These are phyloP conservation scores for Berkeleyomyces rouxiae DNA, from an alignment of 2,329 filamentous ascomycete species.

Conservation along the genomic window DNA sequence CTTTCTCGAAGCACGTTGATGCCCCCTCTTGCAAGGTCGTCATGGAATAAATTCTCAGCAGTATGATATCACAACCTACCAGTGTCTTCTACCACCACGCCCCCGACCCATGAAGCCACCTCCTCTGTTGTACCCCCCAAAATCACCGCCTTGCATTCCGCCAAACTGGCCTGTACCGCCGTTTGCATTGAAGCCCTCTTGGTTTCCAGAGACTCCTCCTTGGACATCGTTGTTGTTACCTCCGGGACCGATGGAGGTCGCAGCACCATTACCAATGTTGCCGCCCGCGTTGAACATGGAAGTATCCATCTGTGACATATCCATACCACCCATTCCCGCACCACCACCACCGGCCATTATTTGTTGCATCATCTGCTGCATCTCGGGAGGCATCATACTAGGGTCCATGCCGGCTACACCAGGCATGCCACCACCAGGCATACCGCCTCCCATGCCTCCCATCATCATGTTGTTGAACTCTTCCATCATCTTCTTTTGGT, in stretches of 20 bases:
- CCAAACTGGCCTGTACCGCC: conserved; percentile 5
- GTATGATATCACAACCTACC: neutral
- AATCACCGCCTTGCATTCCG: conserved; percentile 8
- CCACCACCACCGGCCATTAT: conserved; percentile 35
- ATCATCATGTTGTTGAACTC: conserved; percentile 55
- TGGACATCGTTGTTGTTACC: conserved; percentile 25
- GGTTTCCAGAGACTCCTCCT: conserved; percentile 18
- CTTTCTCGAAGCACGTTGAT: no score
- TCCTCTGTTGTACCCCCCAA: conserved; percentile 9
- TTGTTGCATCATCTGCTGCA: conserved; percentile 54
- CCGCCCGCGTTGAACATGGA: conserved; percentile 24
- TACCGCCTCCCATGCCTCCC: conserved; percentile 27
- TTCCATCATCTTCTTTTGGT: conserved; percentile 65
- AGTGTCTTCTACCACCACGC: conserved; percentile 13
- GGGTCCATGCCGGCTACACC: conserved; percentile 38
- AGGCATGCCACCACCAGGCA: conserved; percentile 26
- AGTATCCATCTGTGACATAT: conserved; percentile 50
- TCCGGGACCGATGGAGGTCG: conserved; percentile 22
- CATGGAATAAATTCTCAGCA: neutral
- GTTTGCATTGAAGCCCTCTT: conserved; percentile 16
- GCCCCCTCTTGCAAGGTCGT: neutral
- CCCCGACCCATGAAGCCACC: conserved; percentile 10
- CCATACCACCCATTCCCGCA: conserved; percentile 33
- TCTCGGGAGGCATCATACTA: conserved; percentile 39
- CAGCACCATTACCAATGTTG: neutral